Evolutionary conservation across 2,329 filamentous ascomycete genomes (phyloP), one percentile per base, ranked within the genome.

Genomic region (Pseudonectria foliicola): DNA sequence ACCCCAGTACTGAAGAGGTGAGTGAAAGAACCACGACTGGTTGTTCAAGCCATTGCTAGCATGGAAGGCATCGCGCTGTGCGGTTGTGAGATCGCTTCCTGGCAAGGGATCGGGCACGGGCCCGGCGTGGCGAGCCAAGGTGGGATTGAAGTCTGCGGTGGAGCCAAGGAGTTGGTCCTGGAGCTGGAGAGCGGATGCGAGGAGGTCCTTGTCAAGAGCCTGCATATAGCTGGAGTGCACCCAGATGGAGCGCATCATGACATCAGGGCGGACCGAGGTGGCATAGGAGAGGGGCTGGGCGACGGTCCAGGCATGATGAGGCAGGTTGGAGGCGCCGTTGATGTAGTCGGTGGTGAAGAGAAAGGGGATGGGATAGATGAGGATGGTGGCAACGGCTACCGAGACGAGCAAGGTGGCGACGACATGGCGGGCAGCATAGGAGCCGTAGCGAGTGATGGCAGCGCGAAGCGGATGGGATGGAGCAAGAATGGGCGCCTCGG

Each of bases 191-290:
- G 82, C 82, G 28, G 75, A 71, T 23, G 74, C 64, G 29, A 90
- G 64, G 10, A 89, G 71, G 6, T 78, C 66, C 33, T 69, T 68
- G 32, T 84, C 68, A 25, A 90, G 67, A 10, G 83, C 85, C 50
- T 79, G 71, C 80, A 89, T 89, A 53, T 88, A 88, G 55, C 75
- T 81, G 43, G 82, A 83, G 52, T 89, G 83, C 12, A 90, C 72
- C 85, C 85, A 90, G 37, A 86, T 73, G 38, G 85, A 85, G 46
- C 83, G 81, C 76, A 90, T 83, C 37, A 84, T 77, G n/a, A 90
- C 77, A 55, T 90, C 83, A 4, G 80, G 72, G 34, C 67, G 62
- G 29, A 67, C 64, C 16, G 62, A 53, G 4, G 61, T 59, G 35
- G 66, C 65, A 31, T 73, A 72, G 25, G 72, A 62, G 35, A 84